Conservation (phyloP, 2,329 filamentous ascomycete genomes). For the Ambrosiella beaveri region DNA sequence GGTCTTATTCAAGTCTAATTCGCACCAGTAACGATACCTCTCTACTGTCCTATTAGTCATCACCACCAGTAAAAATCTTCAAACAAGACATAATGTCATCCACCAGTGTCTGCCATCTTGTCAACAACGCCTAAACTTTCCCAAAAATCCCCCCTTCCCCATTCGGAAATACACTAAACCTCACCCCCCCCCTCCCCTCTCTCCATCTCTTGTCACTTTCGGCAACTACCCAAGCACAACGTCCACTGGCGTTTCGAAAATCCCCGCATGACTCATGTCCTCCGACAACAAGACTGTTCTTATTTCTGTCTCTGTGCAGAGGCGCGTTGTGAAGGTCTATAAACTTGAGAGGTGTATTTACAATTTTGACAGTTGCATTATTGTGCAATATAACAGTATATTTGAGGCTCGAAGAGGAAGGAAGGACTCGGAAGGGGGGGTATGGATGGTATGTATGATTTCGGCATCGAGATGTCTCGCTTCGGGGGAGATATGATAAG, state of each 20-base stretch:
- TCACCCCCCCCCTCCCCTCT: not conserved
- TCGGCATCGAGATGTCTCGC: not conserved
- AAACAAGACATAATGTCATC: no score
- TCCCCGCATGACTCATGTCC: not conserved
- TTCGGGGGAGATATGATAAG: not conserved
- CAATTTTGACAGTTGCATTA: not conserved
- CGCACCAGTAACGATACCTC: no score
- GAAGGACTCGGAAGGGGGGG: no score
- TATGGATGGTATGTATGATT: not conserved
- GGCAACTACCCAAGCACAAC: not conserved
- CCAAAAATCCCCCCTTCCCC: not conserved
- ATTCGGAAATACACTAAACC: not conserved
- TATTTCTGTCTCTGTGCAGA: no score
- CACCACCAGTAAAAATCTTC: no score
- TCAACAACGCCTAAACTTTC: no score
- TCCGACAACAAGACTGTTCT: no score
- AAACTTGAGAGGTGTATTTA: no score
- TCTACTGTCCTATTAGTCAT: no score
- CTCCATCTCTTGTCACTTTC: not conserved
- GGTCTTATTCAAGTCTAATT: no score
- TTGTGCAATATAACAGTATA: not conserved
- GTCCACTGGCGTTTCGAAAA: not conserved
- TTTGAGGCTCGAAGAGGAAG: not conserved
- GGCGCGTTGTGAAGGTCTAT: no score
- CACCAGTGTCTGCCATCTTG: no score